These are phyloP conservation scores for Candida pseudoviswanathii DNA, from an alignment of 1,139 yeast genomes.

Conservation along the genomic window DNA sequence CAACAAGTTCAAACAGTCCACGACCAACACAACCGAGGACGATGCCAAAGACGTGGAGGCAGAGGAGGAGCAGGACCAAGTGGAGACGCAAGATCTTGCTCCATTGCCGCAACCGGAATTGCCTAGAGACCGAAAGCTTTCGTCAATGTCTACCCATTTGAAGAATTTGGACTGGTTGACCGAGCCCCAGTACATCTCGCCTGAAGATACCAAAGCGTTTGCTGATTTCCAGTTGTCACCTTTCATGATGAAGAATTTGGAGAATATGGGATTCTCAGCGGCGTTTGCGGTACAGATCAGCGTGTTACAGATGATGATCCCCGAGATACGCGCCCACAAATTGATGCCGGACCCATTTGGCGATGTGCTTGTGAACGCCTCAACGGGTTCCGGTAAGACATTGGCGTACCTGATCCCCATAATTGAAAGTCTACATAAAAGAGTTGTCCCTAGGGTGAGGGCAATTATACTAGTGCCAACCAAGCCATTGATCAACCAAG, in stretches of 20 bases:
- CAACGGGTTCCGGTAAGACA: constrained; percentile 97
- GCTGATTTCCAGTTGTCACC: constrained; percentile 40
- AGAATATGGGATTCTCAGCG: constrained; percentile 41
- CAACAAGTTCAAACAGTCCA: constrained; percentile 28
- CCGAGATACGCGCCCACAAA: constrained; percentile 46
- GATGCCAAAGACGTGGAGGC: constrained; percentile 11
- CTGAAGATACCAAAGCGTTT: constrained; percentile 46
- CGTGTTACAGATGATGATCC: constrained; percentile 59
- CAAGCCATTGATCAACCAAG: constrained; percentile 83
- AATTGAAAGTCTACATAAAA: constrained; percentile 60
- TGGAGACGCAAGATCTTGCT: constrained; percentile 53
- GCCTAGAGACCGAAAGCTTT: constrained; percentile 51
- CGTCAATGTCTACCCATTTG: constrained; percentile 40
- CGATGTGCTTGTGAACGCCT: constrained; percentile 86
- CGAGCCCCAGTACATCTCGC: constrained; percentile 57
- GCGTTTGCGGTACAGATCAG: constrained; percentile 84
- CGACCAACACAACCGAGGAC: constrained; percentile 4
- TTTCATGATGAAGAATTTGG: constrained; percentile 49
- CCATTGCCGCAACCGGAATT: constrained; percentile 85
- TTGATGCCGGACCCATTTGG: constrained; percentile 65
- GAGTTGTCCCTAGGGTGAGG: constrained; percentile 73
- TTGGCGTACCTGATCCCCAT: constrained; percentile 87
- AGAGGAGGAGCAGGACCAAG: constrained; percentile 23
- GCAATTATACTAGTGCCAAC: constrained; percentile 90
- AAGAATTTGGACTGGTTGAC: constrained; percentile 67